phyloP scores from a whole-genome alignment of 352 stramenopile species.

The Globisporangium echinulatum region DNA sequence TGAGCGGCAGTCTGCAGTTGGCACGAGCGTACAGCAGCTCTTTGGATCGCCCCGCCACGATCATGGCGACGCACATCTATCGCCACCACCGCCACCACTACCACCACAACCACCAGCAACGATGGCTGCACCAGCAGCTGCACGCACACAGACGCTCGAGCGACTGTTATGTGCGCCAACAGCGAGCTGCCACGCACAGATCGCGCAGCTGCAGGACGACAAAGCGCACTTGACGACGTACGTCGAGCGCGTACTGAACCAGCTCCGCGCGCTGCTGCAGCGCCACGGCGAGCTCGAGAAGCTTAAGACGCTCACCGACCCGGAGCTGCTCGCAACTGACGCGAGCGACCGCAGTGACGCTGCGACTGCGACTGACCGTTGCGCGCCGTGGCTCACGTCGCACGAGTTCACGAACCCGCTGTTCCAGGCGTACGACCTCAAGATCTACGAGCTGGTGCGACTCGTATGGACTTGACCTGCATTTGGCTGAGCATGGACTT shows the following conservation, averaged over 20 bases:
- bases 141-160: not conserved
- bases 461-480: too few relatives aligned
- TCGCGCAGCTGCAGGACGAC: conserved; percentile 45
- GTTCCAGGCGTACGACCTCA: conserved; percentile 70
- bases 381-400: conserved; percentile 63
- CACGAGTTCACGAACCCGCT: conserved; percentile 67
- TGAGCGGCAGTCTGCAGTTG: conserved; percentile 9
- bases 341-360: conserved; percentile 7
- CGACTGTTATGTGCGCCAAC: conserved; percentile 14
- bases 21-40: conserved; percentile 1
- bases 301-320: conserved; percentile 51
- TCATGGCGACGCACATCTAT: not conserved
- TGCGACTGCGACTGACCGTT: not conserved
- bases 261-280: conserved; percentile 47
- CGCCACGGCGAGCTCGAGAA: conserved; percentile 70
- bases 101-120: not conserved
- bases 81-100: too few relatives aligned
- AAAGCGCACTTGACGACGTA: conserved; percentile 62
- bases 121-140: not conserved
- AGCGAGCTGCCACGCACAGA: conserved; percentile 28
- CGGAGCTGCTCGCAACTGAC: conserved; percentile 9
- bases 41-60: not conserved
- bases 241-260: conserved; percentile 54
- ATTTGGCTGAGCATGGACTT: not conserved
- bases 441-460: conserved; percentile 66